Evolutionary conservation across 2,329 filamentous ascomycete genomes (phyloP).

Genomic region (Paecilomyces sp.): DNA sequence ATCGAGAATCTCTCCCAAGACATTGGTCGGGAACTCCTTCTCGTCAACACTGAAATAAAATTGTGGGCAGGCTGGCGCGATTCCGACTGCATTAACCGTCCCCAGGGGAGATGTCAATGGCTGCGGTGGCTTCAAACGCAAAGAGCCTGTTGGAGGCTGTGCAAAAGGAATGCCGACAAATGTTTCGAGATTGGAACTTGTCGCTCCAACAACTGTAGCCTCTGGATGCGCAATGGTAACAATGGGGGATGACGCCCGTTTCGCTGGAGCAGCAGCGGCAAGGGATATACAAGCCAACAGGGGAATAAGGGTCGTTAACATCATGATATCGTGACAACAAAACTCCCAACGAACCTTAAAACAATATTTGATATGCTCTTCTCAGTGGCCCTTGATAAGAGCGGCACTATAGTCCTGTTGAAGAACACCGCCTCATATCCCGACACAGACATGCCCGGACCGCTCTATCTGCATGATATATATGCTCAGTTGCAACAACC

Average conservation of each 20-base stretch:
- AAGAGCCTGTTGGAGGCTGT: constrained; percentile 56
- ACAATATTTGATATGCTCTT: neutral
- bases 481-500: neutral
- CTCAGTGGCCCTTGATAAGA: neutral
- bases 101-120: constrained; percentile 52
- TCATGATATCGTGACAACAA: neutral
- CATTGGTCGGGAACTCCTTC: constrained; percentile 30
- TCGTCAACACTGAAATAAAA: constrained; percentile 51
- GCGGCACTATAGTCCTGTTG: neutral
- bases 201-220: constrained; percentile 45
- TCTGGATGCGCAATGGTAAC: constrained; percentile 9
- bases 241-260: neutral
- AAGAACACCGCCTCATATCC: neutral
- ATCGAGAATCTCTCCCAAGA: constrained; percentile 47
- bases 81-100: constrained; percentile 52
- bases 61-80: constrained; percentile 62
- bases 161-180: constrained; percentile 74
- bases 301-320: neutral
- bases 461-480: neutral
- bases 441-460: neutral
- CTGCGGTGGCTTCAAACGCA: constrained; percentile 64
- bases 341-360: neutral
- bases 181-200: constrained; percentile 49
- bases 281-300: neutral
- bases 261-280: neutral